phyloP scores from a whole-genome alignment of 106 monocot genomes.

The Ottelia alismoides region DNA sequence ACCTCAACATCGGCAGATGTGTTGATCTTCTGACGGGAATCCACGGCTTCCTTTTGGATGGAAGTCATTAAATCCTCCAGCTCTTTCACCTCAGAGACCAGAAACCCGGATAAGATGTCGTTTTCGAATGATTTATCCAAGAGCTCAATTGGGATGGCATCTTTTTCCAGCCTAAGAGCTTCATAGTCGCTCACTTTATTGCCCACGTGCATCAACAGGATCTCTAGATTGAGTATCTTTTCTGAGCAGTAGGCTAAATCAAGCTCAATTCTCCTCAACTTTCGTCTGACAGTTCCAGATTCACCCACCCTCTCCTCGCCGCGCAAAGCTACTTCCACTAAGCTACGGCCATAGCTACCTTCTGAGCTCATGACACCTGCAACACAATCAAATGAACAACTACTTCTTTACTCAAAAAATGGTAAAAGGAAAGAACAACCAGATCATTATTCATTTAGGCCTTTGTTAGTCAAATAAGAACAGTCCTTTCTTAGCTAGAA shows the following conservation, averaged over 20 bases:
- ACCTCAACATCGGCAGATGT: constrained; percentile 11
- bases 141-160: constrained; percentile 16
- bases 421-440: too few species aligned
- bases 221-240: constrained; percentile 54
- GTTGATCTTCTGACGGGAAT: constrained; percentile 11
- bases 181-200: constrained; percentile 34
- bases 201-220: constrained; percentile 42
- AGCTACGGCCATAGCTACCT: too few species aligned
- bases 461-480: too few species aligned
- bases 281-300: constrained; percentile 15
- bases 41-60: constrained; percentile 36
- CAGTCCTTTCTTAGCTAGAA: too few species aligned
- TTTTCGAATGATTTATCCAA: constrained; percentile 46
- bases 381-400: too few species aligned
- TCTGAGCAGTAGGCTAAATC: constrained; percentile 51
- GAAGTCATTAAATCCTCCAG: constrained; percentile 43
- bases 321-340: too few species aligned
- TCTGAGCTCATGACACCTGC: too few species aligned
- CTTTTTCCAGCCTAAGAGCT: constrained; percentile 15
- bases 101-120: constrained; percentile 43
- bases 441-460: too few species aligned
- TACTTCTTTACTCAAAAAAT: too few species aligned
- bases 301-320: too few species aligned
- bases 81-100: constrained; percentile 59
- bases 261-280: constrained; percentile 40